These are phyloP conservation scores for Trichoderma afroharzianum DNA, from an alignment of 2,329 filamentous ascomycete species.

Conservation along the genomic window DNA sequence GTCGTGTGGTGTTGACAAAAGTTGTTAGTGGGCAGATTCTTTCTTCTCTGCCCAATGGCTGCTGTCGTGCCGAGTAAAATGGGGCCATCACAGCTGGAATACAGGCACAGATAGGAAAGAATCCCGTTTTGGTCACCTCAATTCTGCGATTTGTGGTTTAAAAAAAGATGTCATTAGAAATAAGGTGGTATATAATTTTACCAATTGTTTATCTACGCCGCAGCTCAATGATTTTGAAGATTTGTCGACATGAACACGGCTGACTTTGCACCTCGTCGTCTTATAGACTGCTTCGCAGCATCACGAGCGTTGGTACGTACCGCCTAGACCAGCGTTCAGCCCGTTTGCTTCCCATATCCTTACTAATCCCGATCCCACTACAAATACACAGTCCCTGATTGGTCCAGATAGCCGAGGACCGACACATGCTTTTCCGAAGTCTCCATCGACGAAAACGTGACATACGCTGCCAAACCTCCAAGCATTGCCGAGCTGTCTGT, in stretches of 20 bases:
- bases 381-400: conserved; percentile 17
- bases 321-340: not conserved
- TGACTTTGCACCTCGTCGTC: not conserved
- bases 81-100: not conserved
- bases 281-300: not conserved
- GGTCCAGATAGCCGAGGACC: conserved; percentile 19
- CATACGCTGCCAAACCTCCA: conserved; percentile 13
- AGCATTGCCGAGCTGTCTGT: conserved; percentile 11
- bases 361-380: conserved; percentile 8
- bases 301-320: not conserved
- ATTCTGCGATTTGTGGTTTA: not conserved
- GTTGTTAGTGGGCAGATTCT: not conserved
- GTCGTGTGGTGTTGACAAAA: not conserved
- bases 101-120: not conserved
- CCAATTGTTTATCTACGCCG: not conserved
- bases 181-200: not conserved
- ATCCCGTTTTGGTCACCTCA: not conserved
- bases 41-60: not conserved
- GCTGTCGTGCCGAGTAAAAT: not conserved
- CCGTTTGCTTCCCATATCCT: not conserved
- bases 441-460: conserved; percentile 18
- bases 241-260: not conserved
- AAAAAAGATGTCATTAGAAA: not conserved
- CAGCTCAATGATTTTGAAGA: not conserved
- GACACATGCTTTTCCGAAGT: conserved; percentile 15